A percentile compares a stretch with the other conserved stretches of the same genome.
Conservation (phyloP, 2,329 filamentous ascomycete species). For the Talaromyces marneffei region DNA sequence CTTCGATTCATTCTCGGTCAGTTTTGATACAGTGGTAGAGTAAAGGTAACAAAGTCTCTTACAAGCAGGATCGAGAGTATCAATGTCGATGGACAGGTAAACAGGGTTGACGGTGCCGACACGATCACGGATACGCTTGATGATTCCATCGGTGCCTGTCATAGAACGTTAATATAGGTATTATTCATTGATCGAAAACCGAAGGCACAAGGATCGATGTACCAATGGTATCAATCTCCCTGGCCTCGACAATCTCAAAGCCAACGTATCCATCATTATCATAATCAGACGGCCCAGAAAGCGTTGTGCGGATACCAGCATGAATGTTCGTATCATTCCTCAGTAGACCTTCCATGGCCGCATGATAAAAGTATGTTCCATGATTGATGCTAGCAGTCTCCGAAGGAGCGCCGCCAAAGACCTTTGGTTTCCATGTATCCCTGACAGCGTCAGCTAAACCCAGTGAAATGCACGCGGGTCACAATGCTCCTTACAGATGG, state of each 20-base stretch:
- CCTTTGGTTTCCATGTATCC: constrained; percentile 70
- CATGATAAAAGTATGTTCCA: constrained; percentile 85
- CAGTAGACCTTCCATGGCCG: constrained; percentile 68
- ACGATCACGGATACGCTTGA: constrained; percentile 67
- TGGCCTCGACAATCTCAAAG: constrained; percentile 73
- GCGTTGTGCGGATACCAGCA: constrained; percentile 76
- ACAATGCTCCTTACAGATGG: constrained; percentile 43
- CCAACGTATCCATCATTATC: constrained; percentile 81
- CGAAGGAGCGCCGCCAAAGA: constrained; percentile 75
- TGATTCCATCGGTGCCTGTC: constrained; percentile 61
- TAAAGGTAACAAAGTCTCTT: constrained; percentile 25
- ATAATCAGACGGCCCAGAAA: constrained; percentile 73
- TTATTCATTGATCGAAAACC: not conserved
- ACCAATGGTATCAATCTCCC: constrained; percentile 62
- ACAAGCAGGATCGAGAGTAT: constrained; percentile 79
- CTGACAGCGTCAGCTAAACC: constrained; percentile 15
- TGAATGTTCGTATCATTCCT: constrained; percentile 82
- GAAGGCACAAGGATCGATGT: not conserved
- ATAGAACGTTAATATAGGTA: not conserved
- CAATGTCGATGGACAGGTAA: constrained; percentile 80
- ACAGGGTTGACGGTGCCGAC: constrained; percentile 66
- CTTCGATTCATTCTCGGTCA: constrained; percentile 13
- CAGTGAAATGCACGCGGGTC: not conserved
- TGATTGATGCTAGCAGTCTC: constrained; percentile 75
- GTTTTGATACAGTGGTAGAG: not conserved